A percentile compares a stretch with the other conserved stretches of the same genome.
phyloP scores from a whole-genome alignment of 805 yeast species.

The Kluyveromyces aestuarii region DNA sequence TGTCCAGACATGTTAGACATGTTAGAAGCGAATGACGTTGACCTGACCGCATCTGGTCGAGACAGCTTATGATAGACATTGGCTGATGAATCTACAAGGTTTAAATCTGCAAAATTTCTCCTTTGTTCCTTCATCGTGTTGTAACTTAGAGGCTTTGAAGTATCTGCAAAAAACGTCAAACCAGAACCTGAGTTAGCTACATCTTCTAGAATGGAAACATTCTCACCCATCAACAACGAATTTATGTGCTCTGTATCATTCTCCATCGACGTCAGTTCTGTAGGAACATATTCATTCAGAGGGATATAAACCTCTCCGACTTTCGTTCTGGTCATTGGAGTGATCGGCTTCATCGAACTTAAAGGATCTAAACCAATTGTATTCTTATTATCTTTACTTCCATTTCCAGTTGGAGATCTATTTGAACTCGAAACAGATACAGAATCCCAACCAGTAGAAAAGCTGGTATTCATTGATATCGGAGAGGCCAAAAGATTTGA shows the following conservation, averaged over 20 bases:
- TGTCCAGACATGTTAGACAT: conserved; percentile 1
- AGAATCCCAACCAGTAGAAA: conserved; percentile 11
- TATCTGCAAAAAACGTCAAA: conserved; percentile 2
- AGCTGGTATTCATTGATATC: conserved; percentile 13
- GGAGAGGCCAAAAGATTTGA: conserved; percentile 18
- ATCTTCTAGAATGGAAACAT: conserved; percentile 1
- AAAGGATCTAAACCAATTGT: conserved; percentile 23
- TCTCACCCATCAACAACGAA: not conserved
- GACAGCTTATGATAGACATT: not conserved
- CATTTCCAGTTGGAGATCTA: conserved; percentile 10
- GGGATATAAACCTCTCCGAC: conserved; percentile 34
- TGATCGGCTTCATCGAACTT: conserved; percentile 18
- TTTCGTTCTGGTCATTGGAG: conserved; percentile 18
- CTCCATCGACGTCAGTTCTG: conserved; percentile 25
- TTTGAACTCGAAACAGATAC: conserved; percentile 11
- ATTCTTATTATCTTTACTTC: conserved; percentile 9
- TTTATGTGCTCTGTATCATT: conserved; percentile 21
- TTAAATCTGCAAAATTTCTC: not conserved
- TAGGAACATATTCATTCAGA: conserved; percentile 30
- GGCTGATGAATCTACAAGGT: not conserved
- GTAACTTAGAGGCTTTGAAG: conserved; percentile 2
- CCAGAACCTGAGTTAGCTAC: not conserved
- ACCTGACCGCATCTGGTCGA: conserved; percentile 3
- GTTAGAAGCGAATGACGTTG: not conserved
- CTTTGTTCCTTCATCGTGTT: conserved; percentile 1